Base-by-base conservation (phyloP, 2,329 filamentous ascomycete genomes). In the Talaromyces marneffei region DNA sequence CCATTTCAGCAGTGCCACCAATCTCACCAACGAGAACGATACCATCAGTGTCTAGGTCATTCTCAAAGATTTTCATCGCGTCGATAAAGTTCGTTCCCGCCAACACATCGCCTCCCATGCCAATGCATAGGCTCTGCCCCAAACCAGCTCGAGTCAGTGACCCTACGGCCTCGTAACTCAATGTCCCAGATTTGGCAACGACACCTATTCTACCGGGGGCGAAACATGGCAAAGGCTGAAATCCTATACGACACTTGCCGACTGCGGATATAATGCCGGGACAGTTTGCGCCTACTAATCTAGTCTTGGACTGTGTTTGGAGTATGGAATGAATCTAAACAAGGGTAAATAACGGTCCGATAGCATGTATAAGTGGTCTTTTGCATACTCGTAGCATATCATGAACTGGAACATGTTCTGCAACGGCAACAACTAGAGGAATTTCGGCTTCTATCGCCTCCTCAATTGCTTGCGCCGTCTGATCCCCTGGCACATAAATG, bases 361-460 rank as follows among this genome's bases (percentile, higher is more conserved):
- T 14, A 44, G 9, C 4, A 20, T 33, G 1, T 27, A 20, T 16
- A 4, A 23, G 7, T 16, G 8, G 39, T 4, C 4, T 14, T 66
- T 79, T 65, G 59, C 56, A 27, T 74, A 88, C 87, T 66, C 88
- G 83, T 65, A 92, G 80, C 71, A 92, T 87, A 69, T 92, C 89
- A 71, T 92, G 88, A 18, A 91, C 76, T 0, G 90, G 90, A 35
- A 92, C 87, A 71, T 92, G 88, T 71, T 93, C 90, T 5, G 90
- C 89, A 6, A 93, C 89, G 5, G 88, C 87, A 6, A 92, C 88
- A 23, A 92, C 85, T 1, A 92, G 80, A 0, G 89, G 88, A 0
- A 92, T 86, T 69, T 92, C 88, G 0, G 89, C 89, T 72, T 87
- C 88, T 57, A 92, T 89, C 1, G 90, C 89, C 71, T 92, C 89